These are phyloP conservation scores for Colletotrichum sp. DNA, from an alignment of 2,329 filamentous ascomycete species.

Conservation along the genomic window DNA sequence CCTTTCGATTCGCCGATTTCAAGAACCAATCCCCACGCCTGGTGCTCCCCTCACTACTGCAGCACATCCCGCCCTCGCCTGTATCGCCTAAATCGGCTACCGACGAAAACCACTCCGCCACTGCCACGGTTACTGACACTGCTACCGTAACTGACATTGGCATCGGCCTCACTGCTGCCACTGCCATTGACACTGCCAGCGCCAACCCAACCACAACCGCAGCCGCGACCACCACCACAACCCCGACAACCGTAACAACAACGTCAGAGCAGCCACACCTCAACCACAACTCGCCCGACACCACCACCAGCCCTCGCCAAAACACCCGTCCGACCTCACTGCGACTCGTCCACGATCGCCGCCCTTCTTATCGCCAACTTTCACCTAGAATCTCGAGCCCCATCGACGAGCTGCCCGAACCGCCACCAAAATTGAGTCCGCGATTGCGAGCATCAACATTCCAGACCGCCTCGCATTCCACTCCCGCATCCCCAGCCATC, in stretches of 20 bases:
- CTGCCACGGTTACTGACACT: background rate
- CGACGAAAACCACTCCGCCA: conserved; percentile 25
- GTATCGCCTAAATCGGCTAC: conserved; percentile 37
- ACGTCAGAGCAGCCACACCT: conserved; percentile 20
- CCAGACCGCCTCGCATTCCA: conserved; percentile 34
- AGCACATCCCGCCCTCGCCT: conserved; percentile 43
- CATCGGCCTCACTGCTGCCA: background rate
- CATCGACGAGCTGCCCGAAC: conserved; percentile 18
- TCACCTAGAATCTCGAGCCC: conserved; percentile 23
- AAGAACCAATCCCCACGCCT: conserved; percentile 33
- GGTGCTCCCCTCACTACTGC: conserved; percentile 33
- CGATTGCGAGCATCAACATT: conserved; percentile 41
- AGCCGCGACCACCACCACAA: background rate
- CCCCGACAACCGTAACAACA: conserved; percentile 4
- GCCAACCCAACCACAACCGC: background rate
- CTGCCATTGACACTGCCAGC: background rate
- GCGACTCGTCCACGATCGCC: conserved; percentile 6
- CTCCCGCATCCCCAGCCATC: conserved; percentile 21
- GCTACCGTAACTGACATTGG: background rate
- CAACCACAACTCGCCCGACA: background rate
- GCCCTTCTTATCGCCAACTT: conserved; percentile 16
- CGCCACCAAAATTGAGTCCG: conserved; percentile 23
- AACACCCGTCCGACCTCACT: conserved; percentile 4
- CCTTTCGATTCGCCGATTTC: conserved; percentile 58
- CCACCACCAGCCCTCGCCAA: conserved; percentile 5